A percentile compares a stretch with the other conserved stretches of the same genome.
Conservation (phyloP, 306 rosid genomes). For the Vicia faba region DNA sequence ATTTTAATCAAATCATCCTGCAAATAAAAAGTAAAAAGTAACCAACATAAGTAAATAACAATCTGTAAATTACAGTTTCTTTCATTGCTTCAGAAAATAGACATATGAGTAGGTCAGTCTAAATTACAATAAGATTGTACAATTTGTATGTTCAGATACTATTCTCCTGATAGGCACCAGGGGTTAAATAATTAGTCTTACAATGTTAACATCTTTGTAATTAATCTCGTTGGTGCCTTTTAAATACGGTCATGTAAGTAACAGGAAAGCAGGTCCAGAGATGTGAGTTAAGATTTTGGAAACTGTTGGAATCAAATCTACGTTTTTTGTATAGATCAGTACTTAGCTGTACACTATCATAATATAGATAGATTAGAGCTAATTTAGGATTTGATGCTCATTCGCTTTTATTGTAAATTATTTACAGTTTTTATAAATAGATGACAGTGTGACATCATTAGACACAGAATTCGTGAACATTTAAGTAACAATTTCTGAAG, state of each 20-base stretch:
- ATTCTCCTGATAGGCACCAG: slow-evolving; percentile 19
- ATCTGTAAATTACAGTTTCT: slow-evolving; percentile 32
- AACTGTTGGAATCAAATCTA: slow-evolving; percentile 17
- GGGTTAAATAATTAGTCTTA: slow-evolving; percentile 8
- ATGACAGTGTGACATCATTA: not conserved
- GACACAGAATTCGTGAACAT: not conserved
- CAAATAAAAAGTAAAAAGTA: slow-evolving; percentile 27
- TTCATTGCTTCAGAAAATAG: slow-evolving; percentile 29
- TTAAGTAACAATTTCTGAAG: slow-evolving; percentile 31
- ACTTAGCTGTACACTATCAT: not conserved
- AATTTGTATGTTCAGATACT: slow-evolving; percentile 27
- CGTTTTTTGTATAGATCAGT: not conserved
- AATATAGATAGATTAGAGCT: not conserved
- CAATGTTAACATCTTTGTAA: slow-evolving; percentile 1
- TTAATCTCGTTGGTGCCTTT: slow-evolving; percentile 5
- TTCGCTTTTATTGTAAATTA: slow-evolving; percentile 4
- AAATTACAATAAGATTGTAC: slow-evolving; percentile 9
- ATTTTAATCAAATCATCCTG: slow-evolving; percentile 88
- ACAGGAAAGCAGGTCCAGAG: slow-evolving; percentile 6
- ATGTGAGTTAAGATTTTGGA: not conserved
- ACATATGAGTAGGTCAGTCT: slow-evolving; percentile 4
- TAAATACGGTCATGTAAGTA: not conserved
- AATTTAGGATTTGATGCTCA: not conserved
- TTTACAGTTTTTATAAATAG: not conserved
- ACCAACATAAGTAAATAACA: slow-evolving; percentile 33